Percentiles rank a stretch among this genome's conserved stretches.
Conservation (phyloP, 2,329 filamentous ascomycete species). For the Sclerotinia subarctica region DNA sequence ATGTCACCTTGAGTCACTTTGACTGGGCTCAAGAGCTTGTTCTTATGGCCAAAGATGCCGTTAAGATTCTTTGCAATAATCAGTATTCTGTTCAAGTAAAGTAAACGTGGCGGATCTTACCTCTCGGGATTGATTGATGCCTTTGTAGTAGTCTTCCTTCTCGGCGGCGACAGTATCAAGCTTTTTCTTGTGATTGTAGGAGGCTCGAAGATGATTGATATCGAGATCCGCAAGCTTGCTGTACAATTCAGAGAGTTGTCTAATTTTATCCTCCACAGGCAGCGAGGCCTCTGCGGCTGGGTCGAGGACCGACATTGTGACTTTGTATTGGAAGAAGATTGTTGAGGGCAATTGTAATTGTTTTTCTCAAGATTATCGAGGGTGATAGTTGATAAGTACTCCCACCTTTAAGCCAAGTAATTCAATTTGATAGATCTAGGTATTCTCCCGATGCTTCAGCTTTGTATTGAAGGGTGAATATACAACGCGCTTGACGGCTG, state of each 20-base stretch:
- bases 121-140: neutral
- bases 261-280: no score
- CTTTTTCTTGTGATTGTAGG: neutral
- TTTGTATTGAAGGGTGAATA: neutral
- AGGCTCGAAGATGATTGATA: neutral
- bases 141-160: neutral
- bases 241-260: neutral
- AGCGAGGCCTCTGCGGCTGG: neutral
- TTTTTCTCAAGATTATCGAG: neutral
- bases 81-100: neutral
- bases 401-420: no score
- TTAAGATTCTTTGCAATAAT: neutral
- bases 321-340: neutral
- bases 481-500: neutral
- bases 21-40: neutral
- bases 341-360: neutral
- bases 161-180: neutral
- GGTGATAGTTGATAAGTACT: neutral
- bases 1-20: neutral
- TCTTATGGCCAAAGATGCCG: neutral
- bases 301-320: neutral
- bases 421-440: neutral
- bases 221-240: neutral
- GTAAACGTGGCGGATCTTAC: neutral
- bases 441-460: no score